Conservation (phyloP, 2,329 filamentous ascomycete genomes). For the Pseudogymnoascus sp. region DNA sequence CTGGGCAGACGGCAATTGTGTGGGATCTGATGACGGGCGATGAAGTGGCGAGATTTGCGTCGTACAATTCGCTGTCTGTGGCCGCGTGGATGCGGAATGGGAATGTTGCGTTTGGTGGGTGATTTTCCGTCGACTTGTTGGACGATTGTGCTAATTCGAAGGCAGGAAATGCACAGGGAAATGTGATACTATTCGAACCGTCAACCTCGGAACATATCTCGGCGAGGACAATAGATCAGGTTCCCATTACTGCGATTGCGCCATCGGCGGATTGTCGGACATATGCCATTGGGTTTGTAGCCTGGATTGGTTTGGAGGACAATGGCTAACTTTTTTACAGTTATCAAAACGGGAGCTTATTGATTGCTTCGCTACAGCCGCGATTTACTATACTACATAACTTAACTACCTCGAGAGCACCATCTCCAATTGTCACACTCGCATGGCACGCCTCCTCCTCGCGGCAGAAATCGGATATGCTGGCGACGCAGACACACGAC, state of each 20-base stretch:
- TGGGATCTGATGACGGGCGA: slow-evolving; percentile 93
- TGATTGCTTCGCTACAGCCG: slow-evolving; percentile 83
- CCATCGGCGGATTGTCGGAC: slow-evolving; percentile 85
- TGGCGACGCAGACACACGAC: slow-evolving; percentile 85
- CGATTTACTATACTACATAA: slow-evolving; percentile 93
- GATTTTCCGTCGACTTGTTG: slow-evolving; percentile 2
- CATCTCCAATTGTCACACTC: slow-evolving; percentile 79
- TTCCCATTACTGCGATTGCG: slow-evolving; percentile 88
- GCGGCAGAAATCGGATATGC: slow-evolving; percentile 95
- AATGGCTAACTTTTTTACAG: slow-evolving; percentile 37
- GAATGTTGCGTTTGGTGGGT: slow-evolving; percentile 88
- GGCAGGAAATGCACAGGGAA: slow-evolving; percentile 82
- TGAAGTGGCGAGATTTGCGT: slow-evolving; percentile 84
- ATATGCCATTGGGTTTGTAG: slow-evolving; percentile 82
- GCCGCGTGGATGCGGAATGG: slow-evolving; percentile 96
- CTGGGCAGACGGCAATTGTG: slow-evolving; percentile 83
- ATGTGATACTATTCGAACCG: slow-evolving; percentile 90
- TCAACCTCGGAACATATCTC: slow-evolving; percentile 89
- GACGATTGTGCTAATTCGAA: slow-evolving; percentile 15
- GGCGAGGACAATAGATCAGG: slow-evolving; percentile 79
- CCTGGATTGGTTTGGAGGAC: neutral
- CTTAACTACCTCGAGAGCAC: slow-evolving; percentile 71
- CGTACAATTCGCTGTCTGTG: slow-evolving; percentile 77
- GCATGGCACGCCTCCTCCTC: slow-evolving; percentile 96
- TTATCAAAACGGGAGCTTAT: slow-evolving; percentile 88